Evolutionary conservation across 805 yeast species (phyloP).

Genomic region (Metschnikowia proteae): DNA sequence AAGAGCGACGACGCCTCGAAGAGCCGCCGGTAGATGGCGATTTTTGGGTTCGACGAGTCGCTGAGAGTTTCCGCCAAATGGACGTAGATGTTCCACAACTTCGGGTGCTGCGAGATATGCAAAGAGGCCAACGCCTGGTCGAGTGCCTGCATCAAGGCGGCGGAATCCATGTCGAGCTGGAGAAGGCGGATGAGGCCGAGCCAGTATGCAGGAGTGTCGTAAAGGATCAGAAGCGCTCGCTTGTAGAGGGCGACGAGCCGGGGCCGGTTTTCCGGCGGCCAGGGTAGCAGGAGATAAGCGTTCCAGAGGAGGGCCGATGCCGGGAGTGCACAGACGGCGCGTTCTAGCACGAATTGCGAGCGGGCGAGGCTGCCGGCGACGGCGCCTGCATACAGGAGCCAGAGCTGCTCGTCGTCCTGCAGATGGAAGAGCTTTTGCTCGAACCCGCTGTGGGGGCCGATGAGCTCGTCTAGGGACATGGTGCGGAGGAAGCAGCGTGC

Average conservation of each 20-base stretch:
- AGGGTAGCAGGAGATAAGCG: constrained; percentile 16
- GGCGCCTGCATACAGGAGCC: constrained; percentile 17
- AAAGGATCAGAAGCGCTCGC: constrained; percentile 9
- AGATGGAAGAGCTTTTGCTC: constrained; percentile 11
- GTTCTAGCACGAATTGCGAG: constrained; percentile 12
- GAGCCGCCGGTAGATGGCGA: constrained; percentile 34
- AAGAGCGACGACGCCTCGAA: constrained; percentile 12
- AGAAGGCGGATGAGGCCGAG: constrained; percentile 9
- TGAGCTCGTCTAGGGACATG: constrained; percentile 9
- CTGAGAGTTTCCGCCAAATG: constrained; percentile 45
- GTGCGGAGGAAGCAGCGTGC: background rate
- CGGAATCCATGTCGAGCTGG: background rate
- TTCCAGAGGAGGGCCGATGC: constrained; percentile 17
- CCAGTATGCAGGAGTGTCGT: constrained; percentile 13
- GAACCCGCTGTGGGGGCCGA: constrained; percentile 10
- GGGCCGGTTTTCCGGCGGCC: constrained; percentile 4
- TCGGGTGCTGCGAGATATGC: constrained; percentile 48
- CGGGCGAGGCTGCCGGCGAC: constrained; percentile 5
- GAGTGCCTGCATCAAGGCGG: constrained; percentile 26
- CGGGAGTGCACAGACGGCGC: constrained; percentile 17
- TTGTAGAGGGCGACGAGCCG: constrained; percentile 4
- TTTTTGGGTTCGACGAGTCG: constrained; percentile 24
- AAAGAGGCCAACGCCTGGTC: constrained; percentile 47
- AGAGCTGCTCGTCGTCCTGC: constrained; percentile 12
- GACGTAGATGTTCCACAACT: constrained; percentile 50